These are phyloP conservation scores for Diospyros lotus DNA, from an alignment of 148 eudicot genomes.

Conservation along the genomic window DNA sequence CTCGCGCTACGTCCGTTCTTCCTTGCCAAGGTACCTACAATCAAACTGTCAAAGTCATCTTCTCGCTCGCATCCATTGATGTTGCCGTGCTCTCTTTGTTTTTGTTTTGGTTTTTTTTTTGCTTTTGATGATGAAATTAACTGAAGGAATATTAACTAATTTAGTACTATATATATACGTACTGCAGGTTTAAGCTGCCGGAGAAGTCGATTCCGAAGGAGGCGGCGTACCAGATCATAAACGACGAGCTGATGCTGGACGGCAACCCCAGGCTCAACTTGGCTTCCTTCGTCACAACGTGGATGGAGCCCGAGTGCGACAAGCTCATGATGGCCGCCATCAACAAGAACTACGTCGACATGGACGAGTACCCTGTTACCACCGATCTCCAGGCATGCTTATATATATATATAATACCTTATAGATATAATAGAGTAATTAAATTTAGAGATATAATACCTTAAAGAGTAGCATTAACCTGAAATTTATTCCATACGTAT, in stretches of 20 bases:
- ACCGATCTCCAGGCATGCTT: conserved; percentile 43
- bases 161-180: background rate
- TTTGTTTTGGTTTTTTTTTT: too few relatives aligned
- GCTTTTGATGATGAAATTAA: background rate
- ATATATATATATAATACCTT: background rate
- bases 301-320: conserved; percentile 62
- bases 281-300: conserved; percentile 52
- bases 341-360: conserved; percentile 26
- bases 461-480: too few relatives aligned
- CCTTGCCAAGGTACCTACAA: background rate
- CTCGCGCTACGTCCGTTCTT: conserved; percentile 16
- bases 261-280: conserved; percentile 45
- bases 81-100: too few relatives aligned
- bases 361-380: conserved; percentile 53
- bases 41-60: background rate
- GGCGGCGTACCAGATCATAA: conserved; percentile 47
- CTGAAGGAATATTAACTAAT: background rate
- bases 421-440: too few relatives aligned
- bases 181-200: conserved; percentile 29
- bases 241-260: conserved; percentile 51
- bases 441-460: too few relatives aligned
- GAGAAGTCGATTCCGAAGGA: conserved; percentile 41
- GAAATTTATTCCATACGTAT: too few relatives aligned
- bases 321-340: conserved; percentile 45
- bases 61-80: too few relatives aligned